Evolutionary conservation across 805 yeast genomes (phyloP), one percentile per base, ranked within the genome.

Genomic region (Tetrapisispora nanseiensis): DNA sequence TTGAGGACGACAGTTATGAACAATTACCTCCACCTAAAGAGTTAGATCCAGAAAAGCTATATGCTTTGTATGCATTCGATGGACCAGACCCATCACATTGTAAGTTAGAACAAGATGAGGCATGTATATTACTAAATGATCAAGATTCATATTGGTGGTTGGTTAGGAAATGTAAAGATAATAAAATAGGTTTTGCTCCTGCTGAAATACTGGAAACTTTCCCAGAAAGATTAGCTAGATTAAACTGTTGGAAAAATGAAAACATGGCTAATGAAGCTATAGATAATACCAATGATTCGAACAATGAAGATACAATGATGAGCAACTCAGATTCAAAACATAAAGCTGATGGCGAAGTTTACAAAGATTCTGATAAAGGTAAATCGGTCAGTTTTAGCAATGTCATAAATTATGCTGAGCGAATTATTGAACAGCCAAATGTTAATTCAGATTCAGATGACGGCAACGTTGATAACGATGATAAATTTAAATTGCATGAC

Each of bases 61-160:
- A 89, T 60, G 96, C 96, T 1, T 65, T 89, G 26, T 86, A 82
- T 52, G 87, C 87, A 39, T 90, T 92, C 54, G 72, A 71, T 40
- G 97, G 97, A 1, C 95, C 95, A 5, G 96, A 87, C 56, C 87
- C 90, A 4, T 86, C 92, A 36, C 98, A 90, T 63, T 82, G 95
- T 51, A 78, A 82, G 44, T 70, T 90, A 10, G 59, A 67, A 18
- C 78, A 86, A 49, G 89, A 90, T 55, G 95, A 86, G 53, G 80
- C 94, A 1, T 90, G 94, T 48, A 68, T 75, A 34, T 65, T 92
- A 16, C 65, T 92, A 28, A 87, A 86, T 56, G 98, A 92, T 56
- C 80, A 83, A 38, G 96, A 92, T 63, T 75, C 85, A 46, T 92
- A 92, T 64, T 92, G 98, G 98, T 92, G 98, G 97, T 68, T 90